Base-by-base conservation (phyloP, 345 rosid genomes). In the Eucalyptus virginea region DNA sequence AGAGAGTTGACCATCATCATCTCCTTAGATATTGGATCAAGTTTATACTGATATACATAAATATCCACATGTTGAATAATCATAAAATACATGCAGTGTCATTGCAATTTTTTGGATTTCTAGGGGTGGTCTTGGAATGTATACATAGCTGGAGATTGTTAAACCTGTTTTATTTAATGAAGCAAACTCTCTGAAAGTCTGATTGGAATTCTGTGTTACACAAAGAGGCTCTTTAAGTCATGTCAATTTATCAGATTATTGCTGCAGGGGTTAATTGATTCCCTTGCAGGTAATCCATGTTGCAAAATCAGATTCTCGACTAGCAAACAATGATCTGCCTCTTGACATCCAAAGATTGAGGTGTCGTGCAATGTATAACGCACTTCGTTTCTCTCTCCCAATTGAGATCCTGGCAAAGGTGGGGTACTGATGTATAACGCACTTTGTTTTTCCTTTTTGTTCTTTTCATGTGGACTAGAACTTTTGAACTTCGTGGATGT, bases 271-370 rank as follows among this genome's bases (percentile, higher is more conserved):
- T 54, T 86, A 32, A 86, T 51, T 24, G 54, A 37, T 28, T 44
- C 32, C 44, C 32, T 40, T 91, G 90, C 95, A 97, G 99, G 97
- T 98, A 40, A 94, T 98, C 87, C 96, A 95, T 91, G 98, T 95
- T 87, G 95, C 96, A 7, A 97, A 98, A 90, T 98, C 99, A 69
- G 99, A 98, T 93, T 98, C 99, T 87, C 97, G 99, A 86, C 96
- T 98, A 87, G 98, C 98, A 87, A 98, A 97, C 93, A 98, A 94
- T 89, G 95, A 96, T 91, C 92, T 97, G 89, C 99, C 99, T 89
- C 92, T 95, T 86, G 97, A 97, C 91, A 89, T 96, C 89, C 99
- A 97, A 92, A 95, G 96, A 89, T 89, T 97, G 94, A 96, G 99
- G 93, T 98, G 99, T 44, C 99, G 99, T 86, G 94, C 96, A n/a